A percentile compares a stretch with the other conserved stretches of the same genome.
Conservation (phyloP, 2,329 filamentous ascomycete genomes). For the Penicillium crustosum region DNA sequence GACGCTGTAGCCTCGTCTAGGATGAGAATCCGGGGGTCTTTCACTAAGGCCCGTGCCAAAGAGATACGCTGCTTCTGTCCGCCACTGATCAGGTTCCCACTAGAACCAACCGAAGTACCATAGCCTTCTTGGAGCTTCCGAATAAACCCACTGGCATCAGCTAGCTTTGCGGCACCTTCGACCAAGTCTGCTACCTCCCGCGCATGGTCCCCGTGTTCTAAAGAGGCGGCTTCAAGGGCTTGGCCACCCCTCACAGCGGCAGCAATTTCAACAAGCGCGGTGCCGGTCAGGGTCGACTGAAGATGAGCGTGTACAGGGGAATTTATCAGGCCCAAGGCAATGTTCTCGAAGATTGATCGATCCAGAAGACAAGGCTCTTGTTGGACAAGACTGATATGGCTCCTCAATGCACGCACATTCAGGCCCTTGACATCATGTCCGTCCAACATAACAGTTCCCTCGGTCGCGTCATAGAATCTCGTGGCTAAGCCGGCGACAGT, state of each 20-base stretch:
- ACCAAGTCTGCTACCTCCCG: slow-evolving; percentile 49
- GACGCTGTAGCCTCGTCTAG: slow-evolving; percentile 76
- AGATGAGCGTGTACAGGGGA: slow-evolving; percentile 19
- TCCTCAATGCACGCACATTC: slow-evolving; percentile 43
- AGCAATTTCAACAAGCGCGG: slow-evolving; percentile 48
- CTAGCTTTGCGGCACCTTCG: slow-evolving; percentile 51
- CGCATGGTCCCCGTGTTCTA: slow-evolving; percentile 44
- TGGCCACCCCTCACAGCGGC: slow-evolving; percentile 47
- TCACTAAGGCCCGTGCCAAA: slow-evolving; percentile 73
- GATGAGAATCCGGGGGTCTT: slow-evolving; percentile 69
- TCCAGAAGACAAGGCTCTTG: slow-evolving; percentile 15
- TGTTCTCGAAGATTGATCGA: slow-evolving; percentile 16
- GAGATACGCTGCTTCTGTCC: slow-evolving; percentile 79
- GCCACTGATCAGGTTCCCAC: slow-evolving; percentile 68
- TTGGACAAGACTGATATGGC: slow-evolving; percentile 14
- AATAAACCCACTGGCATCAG: slow-evolving; percentile 52
- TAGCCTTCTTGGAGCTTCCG: slow-evolving; percentile 51
- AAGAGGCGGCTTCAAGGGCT: slow-evolving; percentile 46
- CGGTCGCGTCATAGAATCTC: slow-evolving; percentile 65
- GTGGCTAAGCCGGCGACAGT: slow-evolving; percentile 61
- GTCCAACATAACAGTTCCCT: slow-evolving; percentile 64
- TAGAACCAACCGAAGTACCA: slow-evolving; percentile 70
- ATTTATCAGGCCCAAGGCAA: slow-evolving; percentile 15
- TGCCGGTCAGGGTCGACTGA: slow-evolving; percentile 43
- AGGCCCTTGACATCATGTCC: slow-evolving; percentile 58